Conservation (phyloP, 192 early-diverging fungal species). For the Helicostylum pulchrum region DNA sequence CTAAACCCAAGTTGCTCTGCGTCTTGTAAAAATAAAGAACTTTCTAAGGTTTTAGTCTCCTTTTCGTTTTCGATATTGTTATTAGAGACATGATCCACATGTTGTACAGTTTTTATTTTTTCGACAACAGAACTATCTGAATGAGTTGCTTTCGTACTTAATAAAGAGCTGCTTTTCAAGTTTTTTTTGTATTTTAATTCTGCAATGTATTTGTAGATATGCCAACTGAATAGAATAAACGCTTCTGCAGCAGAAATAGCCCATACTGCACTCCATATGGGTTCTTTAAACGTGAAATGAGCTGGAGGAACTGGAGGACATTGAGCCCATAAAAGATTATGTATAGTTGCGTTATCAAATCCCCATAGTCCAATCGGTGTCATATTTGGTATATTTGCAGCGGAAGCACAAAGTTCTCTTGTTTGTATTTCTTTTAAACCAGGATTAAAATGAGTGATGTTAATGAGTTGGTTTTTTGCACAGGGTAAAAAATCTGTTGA, state of each 20-base stretch:
- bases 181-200: not conserved
- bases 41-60: not conserved
- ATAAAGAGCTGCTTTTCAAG: slow-evolving; percentile 12
- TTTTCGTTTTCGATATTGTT: not conserved
- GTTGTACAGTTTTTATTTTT: not conserved
- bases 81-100: not conserved
- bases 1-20: slow-evolving; percentile 47
- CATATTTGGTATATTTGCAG: not conserved
- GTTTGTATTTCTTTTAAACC: slow-evolving; percentile 36
- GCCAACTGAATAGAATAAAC: slow-evolving; percentile 47
- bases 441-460: slow-evolving; percentile 49
- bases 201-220: slow-evolving; percentile 41
- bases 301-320: slow-evolving; percentile 46
- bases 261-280: slow-evolving; percentile 56
- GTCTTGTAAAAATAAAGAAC: slow-evolving; percentile 8
- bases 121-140: not conserved
- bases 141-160: not conserved
- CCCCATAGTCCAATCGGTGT: slow-evolving; percentile 15
- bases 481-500: slow-evolving; percentile 45
- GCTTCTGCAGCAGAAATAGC: slow-evolving; percentile 41
- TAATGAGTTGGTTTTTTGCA: slow-evolving; percentile 37
- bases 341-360: not conserved
- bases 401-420: slow-evolving; percentile 22
- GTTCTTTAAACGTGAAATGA: slow-evolving; percentile 47
- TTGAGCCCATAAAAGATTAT: slow-evolving; percentile 39